These are phyloP conservation scores for Dryadomyces quercivorus DNA, from an alignment of 2,329 filamentous ascomycete genomes.

Conservation along the genomic window DNA sequence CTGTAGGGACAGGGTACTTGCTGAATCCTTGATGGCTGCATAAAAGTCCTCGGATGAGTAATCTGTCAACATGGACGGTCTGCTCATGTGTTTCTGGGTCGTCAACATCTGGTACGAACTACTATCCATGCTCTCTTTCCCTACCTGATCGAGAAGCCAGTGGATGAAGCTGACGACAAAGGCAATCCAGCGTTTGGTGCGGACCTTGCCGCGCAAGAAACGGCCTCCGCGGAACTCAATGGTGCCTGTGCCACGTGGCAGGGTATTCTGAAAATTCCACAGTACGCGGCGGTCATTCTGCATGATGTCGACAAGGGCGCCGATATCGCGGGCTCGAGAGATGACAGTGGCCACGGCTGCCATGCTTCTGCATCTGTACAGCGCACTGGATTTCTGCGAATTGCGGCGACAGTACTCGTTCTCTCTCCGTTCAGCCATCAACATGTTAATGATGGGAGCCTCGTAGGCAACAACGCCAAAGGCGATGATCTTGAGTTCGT, in stretches of 20 bases:
- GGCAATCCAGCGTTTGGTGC: not conserved
- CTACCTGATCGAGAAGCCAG: not conserved
- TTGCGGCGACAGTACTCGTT: constrained; percentile 25
- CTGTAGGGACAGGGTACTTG: not conserved
- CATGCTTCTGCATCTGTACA: not conserved
- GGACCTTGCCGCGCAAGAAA: not conserved
- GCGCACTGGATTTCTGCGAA: constrained; percentile 14
- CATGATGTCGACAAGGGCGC: constrained; percentile 22
- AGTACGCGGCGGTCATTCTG: constrained; percentile 25
- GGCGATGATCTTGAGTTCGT: constrained; percentile 23
- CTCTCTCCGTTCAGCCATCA: constrained; percentile 20
- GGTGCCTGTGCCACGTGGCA: constrained; percentile 18
- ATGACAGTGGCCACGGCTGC: not conserved
- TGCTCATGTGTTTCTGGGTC: not conserved
- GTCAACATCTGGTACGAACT: too few species aligned
- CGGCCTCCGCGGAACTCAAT: constrained; percentile 26
- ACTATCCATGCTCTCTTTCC: not conserved
- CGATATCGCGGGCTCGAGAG: not conserved
- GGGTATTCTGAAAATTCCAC: constrained; percentile 28
- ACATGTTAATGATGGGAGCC: constrained; percentile 20
- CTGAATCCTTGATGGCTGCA: not conserved
- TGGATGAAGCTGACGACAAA: not conserved
- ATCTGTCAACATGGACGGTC: not conserved
- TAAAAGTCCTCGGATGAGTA: not conserved
- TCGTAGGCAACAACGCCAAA: constrained; percentile 24